phyloP scores from a whole-genome alignment of 345 rosid species.

The Combretum micranthum region DNA sequence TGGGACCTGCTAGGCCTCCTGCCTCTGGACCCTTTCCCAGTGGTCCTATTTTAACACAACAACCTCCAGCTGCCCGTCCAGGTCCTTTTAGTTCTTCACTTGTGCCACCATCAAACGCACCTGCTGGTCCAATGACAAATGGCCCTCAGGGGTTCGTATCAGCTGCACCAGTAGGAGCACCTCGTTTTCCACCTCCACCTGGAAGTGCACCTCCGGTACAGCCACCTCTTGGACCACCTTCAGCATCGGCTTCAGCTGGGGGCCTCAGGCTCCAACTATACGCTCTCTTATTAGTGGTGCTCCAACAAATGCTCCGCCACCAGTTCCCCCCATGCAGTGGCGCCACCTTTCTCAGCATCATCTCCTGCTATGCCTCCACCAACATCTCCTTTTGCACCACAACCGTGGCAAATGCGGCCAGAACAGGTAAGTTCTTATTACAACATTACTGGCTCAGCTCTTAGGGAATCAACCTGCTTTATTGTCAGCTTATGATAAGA shows the following conservation, averaged over 20 bases:
- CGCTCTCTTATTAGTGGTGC: constrained; percentile 35
- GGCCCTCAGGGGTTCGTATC: constrained; percentile 37
- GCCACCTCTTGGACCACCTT: constrained; percentile 42
- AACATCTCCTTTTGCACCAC: constrained; percentile 61
- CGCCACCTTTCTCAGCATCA: constrained; percentile 31
- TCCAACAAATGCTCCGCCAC: constrained; percentile 21
- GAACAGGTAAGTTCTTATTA: constrained; percentile 29
- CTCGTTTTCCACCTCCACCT: constrained; percentile 28
- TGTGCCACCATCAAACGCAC: constrained; percentile 12
- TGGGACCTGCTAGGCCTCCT: constrained; percentile 10
- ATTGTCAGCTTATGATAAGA: neutral
- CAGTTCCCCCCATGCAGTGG: constrained; percentile 26
- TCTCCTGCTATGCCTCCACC: constrained; percentile 27
- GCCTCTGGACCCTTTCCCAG: constrained; percentile 23
- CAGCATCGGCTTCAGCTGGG: constrained; percentile 28
- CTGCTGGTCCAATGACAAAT: constrained; percentile 34
- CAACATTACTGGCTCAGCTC: neutral
- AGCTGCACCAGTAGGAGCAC: constrained; percentile 29
- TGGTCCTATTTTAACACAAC: constrained; percentile 17
- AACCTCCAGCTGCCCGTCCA: constrained; percentile 42
- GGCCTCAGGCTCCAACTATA: constrained; percentile 41
- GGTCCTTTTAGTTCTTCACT: constrained; percentile 33
- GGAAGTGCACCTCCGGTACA: constrained; percentile 24
- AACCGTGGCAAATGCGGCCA: constrained; percentile 39
- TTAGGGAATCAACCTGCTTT: neutral